Evolutionary conservation across 225 moss, liverwort and hornwort genomes (phyloP).

Genomic region (Asterella californica): DNA sequence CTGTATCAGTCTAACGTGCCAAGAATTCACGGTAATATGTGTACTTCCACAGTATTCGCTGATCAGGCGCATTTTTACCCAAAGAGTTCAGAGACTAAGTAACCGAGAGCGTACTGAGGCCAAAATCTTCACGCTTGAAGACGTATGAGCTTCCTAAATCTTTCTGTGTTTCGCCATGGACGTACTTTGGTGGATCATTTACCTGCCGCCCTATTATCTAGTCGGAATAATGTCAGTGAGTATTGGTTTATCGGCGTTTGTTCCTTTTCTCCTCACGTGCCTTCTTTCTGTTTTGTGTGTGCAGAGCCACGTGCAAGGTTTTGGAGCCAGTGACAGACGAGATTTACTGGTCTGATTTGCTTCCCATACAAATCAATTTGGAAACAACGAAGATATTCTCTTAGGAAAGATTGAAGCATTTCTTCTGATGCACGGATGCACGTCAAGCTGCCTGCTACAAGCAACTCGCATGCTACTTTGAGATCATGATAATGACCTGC

Average conservation of each 20-base stretch:
- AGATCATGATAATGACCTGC: slow-evolving; percentile 3
- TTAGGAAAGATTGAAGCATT: background rate
- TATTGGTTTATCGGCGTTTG: background rate
- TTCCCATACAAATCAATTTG: background rate
- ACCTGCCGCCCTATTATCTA: too few relatives aligned
- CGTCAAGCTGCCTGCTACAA: slow-evolving; percentile 8
- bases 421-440: slow-evolving; percentile 10
- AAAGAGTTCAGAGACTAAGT: too few relatives aligned
- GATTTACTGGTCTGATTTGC: slow-evolving; percentile 10
- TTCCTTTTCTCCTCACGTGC: background rate
- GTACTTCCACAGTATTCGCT: background rate
- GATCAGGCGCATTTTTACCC: too few relatives aligned
- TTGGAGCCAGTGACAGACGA: slow-evolving; percentile 10
- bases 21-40: too few relatives aligned
- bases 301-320: slow-evolving; percentile 5
- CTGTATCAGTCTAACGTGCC: background rate
- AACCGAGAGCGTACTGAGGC: too few relatives aligned
- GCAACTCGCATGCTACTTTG: background rate
- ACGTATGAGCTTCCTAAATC: background rate
- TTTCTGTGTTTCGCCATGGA: too few relatives aligned
- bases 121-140: background rate
- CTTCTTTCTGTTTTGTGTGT: background rate
- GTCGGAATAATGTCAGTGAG: too few relatives aligned
- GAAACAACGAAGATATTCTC: slow-evolving; percentile 7
- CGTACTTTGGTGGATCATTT: too few relatives aligned